A percentile compares a stretch with the other conserved stretches of the same genome.
Evolutionary conservation across 1,284 basidiomycete genomes (phyloP).

Genomic region (Pholiota adiposa): DNA sequence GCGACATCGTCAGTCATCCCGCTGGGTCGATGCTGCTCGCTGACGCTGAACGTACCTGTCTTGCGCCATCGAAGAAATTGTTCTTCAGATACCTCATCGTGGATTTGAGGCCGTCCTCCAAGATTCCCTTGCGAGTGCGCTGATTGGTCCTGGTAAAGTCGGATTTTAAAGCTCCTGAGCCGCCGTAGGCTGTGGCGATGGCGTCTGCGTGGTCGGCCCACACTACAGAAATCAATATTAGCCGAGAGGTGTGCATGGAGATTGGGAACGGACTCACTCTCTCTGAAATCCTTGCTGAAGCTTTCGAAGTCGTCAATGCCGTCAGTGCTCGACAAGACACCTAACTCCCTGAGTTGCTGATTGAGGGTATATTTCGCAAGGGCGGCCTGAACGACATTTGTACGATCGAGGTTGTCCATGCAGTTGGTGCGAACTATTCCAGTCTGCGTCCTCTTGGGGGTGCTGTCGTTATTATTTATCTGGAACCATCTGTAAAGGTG

Average conservation of each 20-base stretch:
- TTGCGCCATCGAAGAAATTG: slow-evolving; percentile 95
- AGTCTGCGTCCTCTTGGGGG: slow-evolving; percentile 59
- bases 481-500: slow-evolving; percentile 71
- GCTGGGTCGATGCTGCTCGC: too few species aligned
- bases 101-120: slow-evolving; percentile 92
- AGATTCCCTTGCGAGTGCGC: slow-evolving; percentile 77
- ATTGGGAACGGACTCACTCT: slow-evolving; percentile 61
- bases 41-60: slow-evolving; percentile 60
- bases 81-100: slow-evolving; percentile 92
- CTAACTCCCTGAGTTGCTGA: slow-evolving; percentile 75
- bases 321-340: slow-evolving; percentile 73
- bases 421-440: slow-evolving; percentile 86
- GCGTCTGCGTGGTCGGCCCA: slow-evolving; percentile 98
- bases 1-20: not conserved
- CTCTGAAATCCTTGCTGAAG: slow-evolving; percentile 85
- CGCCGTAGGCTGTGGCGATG: slow-evolving; percentile 91
- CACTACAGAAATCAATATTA: slow-evolving; percentile 56
- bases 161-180: slow-evolving; percentile 95
- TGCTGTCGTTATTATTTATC: slow-evolving; percentile 48
- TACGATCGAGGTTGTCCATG: slow-evolving; percentile 97
- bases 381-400: slow-evolving; percentile 94
- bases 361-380: slow-evolving; percentile 86
- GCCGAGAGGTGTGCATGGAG: not conserved
- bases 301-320: slow-evolving; percentile 78
- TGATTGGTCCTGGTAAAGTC: slow-evolving; percentile 96